phyloP scores from a whole-genome alignment of 2,329 filamentous ascomycete species.

The Remersonia thermophila region DNA sequence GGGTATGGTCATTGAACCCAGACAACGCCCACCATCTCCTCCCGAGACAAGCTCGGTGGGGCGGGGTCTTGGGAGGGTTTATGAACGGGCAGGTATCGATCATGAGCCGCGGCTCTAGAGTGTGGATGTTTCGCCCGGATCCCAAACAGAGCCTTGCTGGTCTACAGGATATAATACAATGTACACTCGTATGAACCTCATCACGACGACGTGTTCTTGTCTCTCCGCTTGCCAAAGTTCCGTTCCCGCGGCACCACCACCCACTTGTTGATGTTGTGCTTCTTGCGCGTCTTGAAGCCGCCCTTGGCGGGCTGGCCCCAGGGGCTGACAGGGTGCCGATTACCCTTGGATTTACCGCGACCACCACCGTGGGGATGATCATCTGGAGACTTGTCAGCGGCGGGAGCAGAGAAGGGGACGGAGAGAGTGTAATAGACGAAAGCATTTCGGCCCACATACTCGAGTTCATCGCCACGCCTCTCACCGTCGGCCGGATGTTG shows the following conservation, averaged over 20 bases:
- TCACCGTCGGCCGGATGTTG: conserved; percentile 86
- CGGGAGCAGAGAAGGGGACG: not conserved
- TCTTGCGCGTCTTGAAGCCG: conserved; percentile 83
- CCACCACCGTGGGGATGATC: conserved; percentile 99
- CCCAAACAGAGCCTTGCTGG: no score
- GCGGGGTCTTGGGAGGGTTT: no score
- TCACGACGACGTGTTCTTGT: conserved; percentile 36
- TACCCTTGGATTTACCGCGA: conserved; percentile 98
- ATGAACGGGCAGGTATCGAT: no score
- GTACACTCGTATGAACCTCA: conserved; percentile 11
- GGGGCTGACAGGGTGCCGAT: conserved; percentile 84
- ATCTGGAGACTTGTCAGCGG: conserved; percentile 30
- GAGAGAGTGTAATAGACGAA: not conserved
- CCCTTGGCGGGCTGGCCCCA: conserved; percentile 88
- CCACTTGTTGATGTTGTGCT: conserved; percentile 82
- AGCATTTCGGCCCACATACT: conserved; percentile 35
- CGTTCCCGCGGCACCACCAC: conserved; percentile 72
- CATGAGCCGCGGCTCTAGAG: no score
- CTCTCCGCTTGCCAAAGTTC: conserved; percentile 81
- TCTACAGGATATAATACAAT: no score
- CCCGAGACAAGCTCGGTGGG: no score
- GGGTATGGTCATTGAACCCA: no score
- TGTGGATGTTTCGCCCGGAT: no score
- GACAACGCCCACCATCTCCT: no score
- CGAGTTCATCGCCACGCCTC: conserved; percentile 98